Evolutionary conservation across 2,329 filamentous ascomycete genomes (phyloP).

Genomic region (Talaromyces piceae): DNA sequence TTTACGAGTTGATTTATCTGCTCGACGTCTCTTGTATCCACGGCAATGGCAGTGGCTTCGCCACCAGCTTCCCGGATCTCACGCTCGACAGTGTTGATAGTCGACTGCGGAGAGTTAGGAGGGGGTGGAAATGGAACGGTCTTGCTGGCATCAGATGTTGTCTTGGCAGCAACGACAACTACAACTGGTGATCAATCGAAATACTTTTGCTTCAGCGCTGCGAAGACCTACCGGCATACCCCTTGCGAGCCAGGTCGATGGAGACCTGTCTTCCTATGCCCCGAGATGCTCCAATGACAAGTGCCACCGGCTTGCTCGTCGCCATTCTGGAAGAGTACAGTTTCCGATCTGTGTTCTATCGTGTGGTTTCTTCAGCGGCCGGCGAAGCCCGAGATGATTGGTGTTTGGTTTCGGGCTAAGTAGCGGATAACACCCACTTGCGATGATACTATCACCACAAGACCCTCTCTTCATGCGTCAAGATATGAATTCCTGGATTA

Average conservation of each 20-base stretch:
- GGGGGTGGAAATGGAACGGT: slow-evolving; percentile 61
- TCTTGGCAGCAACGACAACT: slow-evolving; percentile 75
- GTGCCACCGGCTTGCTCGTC: slow-evolving; percentile 45
- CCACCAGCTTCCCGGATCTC: slow-evolving; percentile 63
- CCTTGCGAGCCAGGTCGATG: slow-evolving; percentile 63
- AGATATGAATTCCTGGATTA: no score
- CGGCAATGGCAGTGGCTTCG: slow-evolving; percentile 56
- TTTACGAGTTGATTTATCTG: slow-evolving; percentile 56
- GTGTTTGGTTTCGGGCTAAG: neutral
- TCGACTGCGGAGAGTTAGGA: slow-evolving; percentile 66
- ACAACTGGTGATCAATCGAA: neutral
- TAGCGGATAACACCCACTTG: neutral
- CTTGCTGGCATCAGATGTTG: slow-evolving; percentile 55
- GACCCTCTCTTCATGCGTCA: neutral
- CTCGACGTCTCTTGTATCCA: slow-evolving; percentile 60
- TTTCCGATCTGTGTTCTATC: neutral
- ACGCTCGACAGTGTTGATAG: slow-evolving; percentile 69
- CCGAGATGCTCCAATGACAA: slow-evolving; percentile 68
- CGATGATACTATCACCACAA: neutral
- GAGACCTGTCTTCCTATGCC: slow-evolving; percentile 77
- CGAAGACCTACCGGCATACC: slow-evolving; percentile 56
- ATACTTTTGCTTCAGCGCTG: neutral
- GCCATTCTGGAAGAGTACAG: neutral
- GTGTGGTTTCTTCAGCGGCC: neutral
- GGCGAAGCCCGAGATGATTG: neutral